phyloP scores from a whole-genome alignment of 73 alveolate genomes.

The Blepharisma japonicum region DNA sequence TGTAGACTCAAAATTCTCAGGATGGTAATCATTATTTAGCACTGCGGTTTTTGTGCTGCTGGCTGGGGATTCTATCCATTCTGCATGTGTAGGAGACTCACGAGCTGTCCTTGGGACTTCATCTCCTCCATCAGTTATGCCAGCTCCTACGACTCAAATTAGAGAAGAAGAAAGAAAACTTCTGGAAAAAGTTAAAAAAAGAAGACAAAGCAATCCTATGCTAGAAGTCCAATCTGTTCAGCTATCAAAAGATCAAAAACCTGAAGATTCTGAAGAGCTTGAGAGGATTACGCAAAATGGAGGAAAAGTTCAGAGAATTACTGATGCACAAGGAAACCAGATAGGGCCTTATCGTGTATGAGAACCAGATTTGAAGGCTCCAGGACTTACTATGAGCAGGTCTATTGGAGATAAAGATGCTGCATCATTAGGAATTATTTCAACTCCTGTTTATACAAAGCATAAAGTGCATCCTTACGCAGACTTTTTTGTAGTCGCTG shows the following conservation, averaged over 20 bases:
- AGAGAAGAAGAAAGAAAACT: too few relatives aligned
- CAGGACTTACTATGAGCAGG: slow-evolving; percentile 51
- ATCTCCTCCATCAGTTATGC: neutral
- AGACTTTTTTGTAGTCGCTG: slow-evolving; percentile 30
- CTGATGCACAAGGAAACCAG: slow-evolving; percentile 35
- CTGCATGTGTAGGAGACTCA: slow-evolving; percentile 58
- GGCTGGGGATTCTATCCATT: neutral
- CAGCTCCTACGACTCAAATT: slow-evolving; percentile 16
- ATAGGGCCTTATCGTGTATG: slow-evolving; percentile 42
- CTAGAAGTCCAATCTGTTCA: neutral
- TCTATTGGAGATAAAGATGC: slow-evolving; percentile 46
- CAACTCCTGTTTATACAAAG: slow-evolving; percentile 38
- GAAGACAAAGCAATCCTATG: too few relatives aligned
- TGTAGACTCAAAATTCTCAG: slow-evolving; percentile 10
- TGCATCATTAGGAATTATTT: slow-evolving; percentile 39
- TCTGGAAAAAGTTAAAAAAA: too few relatives aligned
- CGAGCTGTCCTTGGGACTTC: slow-evolving; percentile 43
- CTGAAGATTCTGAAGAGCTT: slow-evolving; percentile 26
- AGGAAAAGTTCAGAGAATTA: slow-evolving; percentile 36
- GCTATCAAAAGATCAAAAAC: slow-evolving; percentile 42
- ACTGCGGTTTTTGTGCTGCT: slow-evolving; percentile 24
- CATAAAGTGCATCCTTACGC: slow-evolving; percentile 18
- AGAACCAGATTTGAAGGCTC: slow-evolving; percentile 33
- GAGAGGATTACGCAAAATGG: slow-evolving; percentile 38
- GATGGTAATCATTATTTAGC: neutral